Base-by-base conservation (phyloP, 1,139 yeast genomes). In the Arxiozyma bovina region DNA sequence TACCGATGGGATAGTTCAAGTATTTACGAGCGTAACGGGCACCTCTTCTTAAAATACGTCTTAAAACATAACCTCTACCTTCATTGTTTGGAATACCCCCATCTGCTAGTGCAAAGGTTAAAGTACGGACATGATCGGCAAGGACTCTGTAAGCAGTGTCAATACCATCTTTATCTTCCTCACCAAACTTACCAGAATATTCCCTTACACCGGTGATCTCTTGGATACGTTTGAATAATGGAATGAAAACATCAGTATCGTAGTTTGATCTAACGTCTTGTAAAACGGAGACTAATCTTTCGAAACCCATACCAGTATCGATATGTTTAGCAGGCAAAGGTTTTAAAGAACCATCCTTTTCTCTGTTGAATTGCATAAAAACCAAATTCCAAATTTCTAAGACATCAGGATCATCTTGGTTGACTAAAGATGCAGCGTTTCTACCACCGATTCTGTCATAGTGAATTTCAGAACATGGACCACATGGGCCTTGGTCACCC, bases 401-500 rank as follows among this genome's bases (percentile, higher is more conserved):
- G 54, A 93, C 99, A 71, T 93, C 88, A 57, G 99, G 99, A 71
- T 93, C 99, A 73, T 93, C 99, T 83, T 82, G 82, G 71, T 93
- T 93, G 63, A 93, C 99, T 62, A 93, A 78, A 62, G 74, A 70
- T 41, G 97, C 78, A 57, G 98, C 99, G 68, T 93, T 91, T 76
- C 99, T 83, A 55, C 97, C 97, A 59, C 99, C 99, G 61, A 93
- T 89, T 74, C 99, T 83, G 72, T 93, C 99, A 72, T 89, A 93
- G 73, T 93, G 99, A 63, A 93, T 81, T 73, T 93, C 99, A 21
- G 96, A 87, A 75, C 99, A 94, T 52, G 99, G 99, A 60, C 99
- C 99, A 77, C 99, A 93, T 49, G 99, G 99, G 61, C 99, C 99
- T 75, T 91, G 98, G 69, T 94, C 99, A 64, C 99, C 99, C 99